A percentile compares a stretch with the other conserved stretches of the same genome.
Conservation (phyloP, 148 eudicot genomes). For the Vaccinium macrocarpon region DNA sequence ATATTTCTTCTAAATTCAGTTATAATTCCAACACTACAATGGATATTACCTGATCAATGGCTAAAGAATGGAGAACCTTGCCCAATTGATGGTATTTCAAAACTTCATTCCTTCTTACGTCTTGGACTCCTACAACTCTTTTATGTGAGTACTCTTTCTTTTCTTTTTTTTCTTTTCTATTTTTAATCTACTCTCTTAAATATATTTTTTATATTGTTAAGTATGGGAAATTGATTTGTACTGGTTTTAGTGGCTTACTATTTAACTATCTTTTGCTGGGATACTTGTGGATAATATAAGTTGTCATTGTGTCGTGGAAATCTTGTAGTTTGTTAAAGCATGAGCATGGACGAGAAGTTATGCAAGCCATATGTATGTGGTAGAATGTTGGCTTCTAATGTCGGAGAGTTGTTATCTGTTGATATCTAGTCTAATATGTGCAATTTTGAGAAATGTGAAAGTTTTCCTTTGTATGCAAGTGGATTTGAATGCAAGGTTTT, state of each 20-base stretch:
- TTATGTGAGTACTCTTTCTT: slow-evolving; percentile 12
- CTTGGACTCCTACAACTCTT: slow-evolving; percentile 54
- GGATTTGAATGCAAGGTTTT: not conserved
- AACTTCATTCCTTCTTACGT: slow-evolving; percentile 53
- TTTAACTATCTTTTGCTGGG: slow-evolving; percentile 3
- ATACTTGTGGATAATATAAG: not conserved
- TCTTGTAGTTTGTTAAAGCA: not conserved
- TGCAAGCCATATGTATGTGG: slow-evolving; percentile 4
- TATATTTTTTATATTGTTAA: not conserved
- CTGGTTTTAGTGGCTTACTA: not conserved
- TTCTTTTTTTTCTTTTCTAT: not conserved
- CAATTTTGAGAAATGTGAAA: not conserved
- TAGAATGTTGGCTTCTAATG: not conserved
- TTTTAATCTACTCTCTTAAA: not conserved
- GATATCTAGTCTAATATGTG: not conserved
- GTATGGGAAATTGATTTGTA: not conserved
- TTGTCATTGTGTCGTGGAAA: not conserved
- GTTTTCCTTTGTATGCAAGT: not conserved
- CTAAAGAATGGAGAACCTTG: slow-evolving; percentile 21
- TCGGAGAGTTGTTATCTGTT: not conserved
- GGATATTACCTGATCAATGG: slow-evolving; percentile 84
- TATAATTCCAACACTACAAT: slow-evolving; percentile 34
- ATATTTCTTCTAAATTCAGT: slow-evolving; percentile 55
- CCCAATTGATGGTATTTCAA: slow-evolving; percentile 24
- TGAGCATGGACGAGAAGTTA: not conserved